A percentile compares a stretch with the other conserved stretches of the same genome.
Evolutionary conservation across 495 filamentous ascomycete species (phyloP).

Genomic region (Talaromyces adpressus): DNA sequence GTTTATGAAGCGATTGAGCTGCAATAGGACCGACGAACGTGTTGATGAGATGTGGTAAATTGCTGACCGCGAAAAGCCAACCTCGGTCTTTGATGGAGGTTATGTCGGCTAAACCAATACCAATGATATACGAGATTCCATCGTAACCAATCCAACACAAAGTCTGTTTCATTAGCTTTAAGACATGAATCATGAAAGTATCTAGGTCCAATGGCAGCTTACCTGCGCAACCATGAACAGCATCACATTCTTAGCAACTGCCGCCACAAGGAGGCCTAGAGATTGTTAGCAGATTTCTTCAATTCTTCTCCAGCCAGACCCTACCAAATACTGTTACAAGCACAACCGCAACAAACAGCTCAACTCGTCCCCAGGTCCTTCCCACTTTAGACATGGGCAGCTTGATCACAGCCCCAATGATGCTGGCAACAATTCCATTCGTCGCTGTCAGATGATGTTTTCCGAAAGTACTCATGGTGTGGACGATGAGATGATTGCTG

Average conservation of each 20-base stretch:
- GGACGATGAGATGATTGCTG: constrained; percentile 12
- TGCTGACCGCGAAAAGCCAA: constrained; percentile 48
- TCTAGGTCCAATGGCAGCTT: not conserved
- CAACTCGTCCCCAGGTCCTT: constrained; percentile 49
- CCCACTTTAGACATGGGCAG: constrained; percentile 56
- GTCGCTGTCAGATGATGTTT: constrained; percentile 14
- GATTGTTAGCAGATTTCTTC: constrained; percentile 31
- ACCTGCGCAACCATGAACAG: constrained; percentile 37
- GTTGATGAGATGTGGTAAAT: constrained; percentile 54
- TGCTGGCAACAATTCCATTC: constrained; percentile 9
- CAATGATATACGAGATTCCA: constrained; percentile 47
- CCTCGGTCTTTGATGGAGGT: constrained; percentile 50
- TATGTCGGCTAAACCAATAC: constrained; percentile 56
- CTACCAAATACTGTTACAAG: constrained; percentile 10
- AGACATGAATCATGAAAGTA: not conserved
- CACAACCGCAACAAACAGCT: constrained; percentile 36
- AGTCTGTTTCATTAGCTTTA: constrained; percentile 20
- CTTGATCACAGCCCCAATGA: constrained; percentile 54
- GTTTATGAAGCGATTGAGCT: constrained; percentile 34
- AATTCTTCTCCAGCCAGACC: constrained; percentile 41
- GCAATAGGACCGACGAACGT: constrained; percentile 44
- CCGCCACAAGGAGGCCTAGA: constrained; percentile 47
- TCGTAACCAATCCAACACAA: constrained; percentile 54
- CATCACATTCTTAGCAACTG: constrained; percentile 28
- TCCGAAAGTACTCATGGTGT: constrained; percentile 18